phyloP scores from a whole-genome alignment of 441 rosid genomes.

The Brassica balearica region DNA sequence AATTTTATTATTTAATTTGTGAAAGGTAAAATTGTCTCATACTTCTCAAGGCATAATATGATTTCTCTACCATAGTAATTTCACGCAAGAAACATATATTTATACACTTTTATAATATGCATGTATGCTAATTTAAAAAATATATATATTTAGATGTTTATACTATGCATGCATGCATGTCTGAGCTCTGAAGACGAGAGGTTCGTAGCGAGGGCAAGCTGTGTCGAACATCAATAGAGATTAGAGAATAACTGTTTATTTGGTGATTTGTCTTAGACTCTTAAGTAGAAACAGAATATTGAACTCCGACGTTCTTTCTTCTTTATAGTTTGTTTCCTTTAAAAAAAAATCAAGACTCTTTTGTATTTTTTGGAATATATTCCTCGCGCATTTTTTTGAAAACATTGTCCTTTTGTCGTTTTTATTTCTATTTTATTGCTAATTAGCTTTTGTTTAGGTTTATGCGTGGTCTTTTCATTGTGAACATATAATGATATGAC shows the following conservation, averaged over 20 bases:
- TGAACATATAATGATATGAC: not conserved
- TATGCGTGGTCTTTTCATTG: not conserved
- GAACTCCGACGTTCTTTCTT: constrained; percentile 22
- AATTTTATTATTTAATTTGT: not conserved
- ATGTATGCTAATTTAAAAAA: not conserved
- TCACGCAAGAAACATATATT: not conserved
- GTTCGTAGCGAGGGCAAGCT: constrained; percentile 24
- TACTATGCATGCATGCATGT: constrained; percentile 2
- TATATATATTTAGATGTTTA: not conserved
- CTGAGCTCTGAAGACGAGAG: constrained; percentile 6
- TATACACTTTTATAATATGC: no score
- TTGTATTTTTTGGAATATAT: constrained; percentile 30
- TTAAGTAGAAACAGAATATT: constrained; percentile 28
- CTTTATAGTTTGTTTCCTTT: not conserved
- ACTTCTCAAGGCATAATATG: not conserved
- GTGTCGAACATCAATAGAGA: constrained; percentile 15
- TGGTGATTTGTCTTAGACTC: constrained; percentile 22
- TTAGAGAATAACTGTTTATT: not conserved
- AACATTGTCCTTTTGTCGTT: not conserved
- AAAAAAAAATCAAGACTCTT: not conserved
- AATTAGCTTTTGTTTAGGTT: constrained; percentile 18
- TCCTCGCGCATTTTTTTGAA: constrained; percentile 27
- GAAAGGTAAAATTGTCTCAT: not conserved
- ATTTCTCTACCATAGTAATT: not conserved
- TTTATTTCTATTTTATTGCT: not conserved